phyloP scores from a whole-genome alignment of 345 rosid genomes.

The Eutrema yunnanense region DNA sequence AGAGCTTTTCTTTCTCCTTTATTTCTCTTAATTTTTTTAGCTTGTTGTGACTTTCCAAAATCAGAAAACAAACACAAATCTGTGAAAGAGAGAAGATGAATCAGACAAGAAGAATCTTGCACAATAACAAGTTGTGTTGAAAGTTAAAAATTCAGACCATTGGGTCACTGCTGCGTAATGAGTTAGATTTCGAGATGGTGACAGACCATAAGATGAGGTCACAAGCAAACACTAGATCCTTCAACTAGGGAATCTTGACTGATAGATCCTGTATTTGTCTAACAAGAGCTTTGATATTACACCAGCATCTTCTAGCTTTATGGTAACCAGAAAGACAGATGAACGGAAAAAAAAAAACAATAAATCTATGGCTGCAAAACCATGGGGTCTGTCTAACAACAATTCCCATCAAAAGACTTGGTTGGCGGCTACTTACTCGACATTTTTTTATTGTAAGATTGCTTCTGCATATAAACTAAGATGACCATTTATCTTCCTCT shows the following conservation, averaged over 20 bases:
- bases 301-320: slow-evolving; percentile 5
- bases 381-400: slow-evolving; percentile 17
- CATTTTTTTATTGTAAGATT: background rate
- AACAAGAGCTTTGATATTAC: background rate
- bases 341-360: background rate
- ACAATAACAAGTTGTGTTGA: background rate
- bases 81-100: background rate
- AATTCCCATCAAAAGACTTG: background rate
- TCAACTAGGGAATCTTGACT: background rate
- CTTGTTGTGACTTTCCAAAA: slow-evolving; percentile 23
- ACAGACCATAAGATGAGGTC: background rate
- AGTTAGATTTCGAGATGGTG: background rate
- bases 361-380: slow-evolving; percentile 24
- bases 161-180: background rate
- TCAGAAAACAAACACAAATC: slow-evolving; percentile 21
- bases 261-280: background rate
- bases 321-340: background rate
- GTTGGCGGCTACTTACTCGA: slow-evolving; percentile 8
- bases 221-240: too few relatives aligned
- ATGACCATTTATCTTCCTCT: slow-evolving; percentile 2
- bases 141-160: background rate
- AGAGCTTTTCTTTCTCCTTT: slow-evolving; percentile 1
- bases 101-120: slow-evolving; percentile 15
- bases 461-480: slow-evolving; percentile 10
- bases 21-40: background rate